A percentile compares a stretch with the other conserved stretches of the same genome.
These are phyloP conservation scores for Vachellia collinsii DNA, from an alignment of 306 rosid genomes.

Conservation along the genomic window DNA sequence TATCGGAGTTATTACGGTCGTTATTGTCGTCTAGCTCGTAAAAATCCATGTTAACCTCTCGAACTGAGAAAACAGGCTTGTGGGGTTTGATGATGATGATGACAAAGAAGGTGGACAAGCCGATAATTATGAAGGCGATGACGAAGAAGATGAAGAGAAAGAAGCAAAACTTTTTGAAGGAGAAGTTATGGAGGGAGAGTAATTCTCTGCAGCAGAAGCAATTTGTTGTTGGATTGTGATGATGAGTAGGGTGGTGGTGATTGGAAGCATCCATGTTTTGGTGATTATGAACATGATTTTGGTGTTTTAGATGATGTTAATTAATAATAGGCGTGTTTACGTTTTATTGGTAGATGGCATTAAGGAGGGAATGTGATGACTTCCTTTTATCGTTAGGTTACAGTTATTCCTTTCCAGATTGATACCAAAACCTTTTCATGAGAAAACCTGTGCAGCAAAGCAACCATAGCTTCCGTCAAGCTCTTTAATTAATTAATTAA, in stretches of 20 bases:
- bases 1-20: no score
- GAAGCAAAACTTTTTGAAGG: constrained; percentile 10
- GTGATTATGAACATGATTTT: neutral
- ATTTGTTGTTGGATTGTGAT: constrained; percentile 1
- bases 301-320: neutral
- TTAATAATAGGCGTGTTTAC: neutral
- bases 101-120: neutral
- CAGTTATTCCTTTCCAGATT: constrained; percentile 16
- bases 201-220: constrained; percentile 10
- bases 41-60: neutral
- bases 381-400: constrained; percentile 35
- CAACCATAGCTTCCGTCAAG: neutral
- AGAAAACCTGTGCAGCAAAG: constrained; percentile 35
- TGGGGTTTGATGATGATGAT: constrained; percentile 16
- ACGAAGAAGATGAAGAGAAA: constrained; percentile 9
- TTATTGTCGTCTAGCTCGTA: neutral
- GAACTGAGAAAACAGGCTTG: constrained; percentile 13
- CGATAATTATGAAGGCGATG: neutral
- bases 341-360: neutral
- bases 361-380: constrained; percentile 47
- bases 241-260: neutral
- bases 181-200: constrained; percentile 1
- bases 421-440: constrained; percentile 11
- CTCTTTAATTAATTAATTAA: neutral
- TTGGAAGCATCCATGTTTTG: neutral